Conservation (phyloP, 139 green algal species). For the Picochlorum sp. region DNA sequence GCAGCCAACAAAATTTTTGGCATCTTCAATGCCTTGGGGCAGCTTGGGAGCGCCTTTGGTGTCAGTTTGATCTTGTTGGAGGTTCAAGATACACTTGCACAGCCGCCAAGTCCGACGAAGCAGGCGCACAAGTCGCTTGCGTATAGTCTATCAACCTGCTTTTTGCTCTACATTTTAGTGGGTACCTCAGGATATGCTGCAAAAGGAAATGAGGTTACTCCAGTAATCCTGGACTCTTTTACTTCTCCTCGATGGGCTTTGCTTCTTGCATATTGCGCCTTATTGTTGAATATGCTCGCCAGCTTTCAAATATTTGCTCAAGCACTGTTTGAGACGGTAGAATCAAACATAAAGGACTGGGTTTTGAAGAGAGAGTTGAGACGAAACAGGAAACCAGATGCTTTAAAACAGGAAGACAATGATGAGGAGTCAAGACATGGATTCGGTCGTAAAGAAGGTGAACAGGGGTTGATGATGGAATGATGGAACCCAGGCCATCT, state of each 20-base stretch:
- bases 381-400: not conserved
- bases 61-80: conserved; percentile 13
- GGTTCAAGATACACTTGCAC: conserved; percentile 26
- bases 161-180: conserved; percentile 32
- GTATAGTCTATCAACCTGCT: conserved; percentile 9
- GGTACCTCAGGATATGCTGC: conserved; percentile 25
- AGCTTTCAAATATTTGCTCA: conserved; percentile 30
- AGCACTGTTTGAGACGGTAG: conserved; percentile 19
- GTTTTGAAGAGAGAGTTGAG: not conserved
- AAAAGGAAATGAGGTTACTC: conserved; percentile 18
- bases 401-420: not conserved
- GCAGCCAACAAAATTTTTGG: conserved; percentile 15
- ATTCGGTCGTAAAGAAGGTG: too few species aligned
- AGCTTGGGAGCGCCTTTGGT: conserved; percentile 14
- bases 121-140: conserved; percentile 21
- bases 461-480: not conserved
- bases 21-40: conserved; percentile 29
- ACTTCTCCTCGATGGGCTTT: conserved; percentile 12
- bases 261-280: conserved; percentile 23
- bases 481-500: not conserved
- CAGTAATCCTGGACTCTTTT: conserved; percentile 27
- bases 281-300: conserved; percentile 35
- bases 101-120: conserved; percentile 18
- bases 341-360: conserved; percentile 7
- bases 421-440: too few species aligned